phyloP scores from a whole-genome alignment of 768 basidiomycete species.

The Kwoniella heveanensis region DNA sequence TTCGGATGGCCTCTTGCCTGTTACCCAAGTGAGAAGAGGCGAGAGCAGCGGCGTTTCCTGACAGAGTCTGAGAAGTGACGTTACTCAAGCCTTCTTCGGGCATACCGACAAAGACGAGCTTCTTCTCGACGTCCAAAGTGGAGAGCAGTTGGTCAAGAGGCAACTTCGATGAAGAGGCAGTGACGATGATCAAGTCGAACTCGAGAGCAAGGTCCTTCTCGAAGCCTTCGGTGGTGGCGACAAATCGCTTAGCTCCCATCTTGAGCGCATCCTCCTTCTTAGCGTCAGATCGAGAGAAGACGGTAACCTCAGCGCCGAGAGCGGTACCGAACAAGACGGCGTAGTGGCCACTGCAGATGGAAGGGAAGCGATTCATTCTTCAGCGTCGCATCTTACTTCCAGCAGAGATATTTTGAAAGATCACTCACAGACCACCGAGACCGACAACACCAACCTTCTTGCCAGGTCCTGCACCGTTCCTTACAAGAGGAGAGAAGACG shows the following conservation, averaged over 20 bases:
- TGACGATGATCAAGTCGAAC: constrained; percentile 59
- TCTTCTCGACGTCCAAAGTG: constrained; percentile 62
- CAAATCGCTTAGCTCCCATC: constrained; percentile 59
- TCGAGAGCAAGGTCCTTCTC: constrained; percentile 53
- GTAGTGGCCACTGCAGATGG: constrained; percentile 46
- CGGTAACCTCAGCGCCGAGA: constrained; percentile 65
- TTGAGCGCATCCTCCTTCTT: constrained; percentile 66
- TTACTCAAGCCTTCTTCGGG: constrained; percentile 61
- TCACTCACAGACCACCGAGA: constrained; percentile 62
- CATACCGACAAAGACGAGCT: constrained; percentile 65
- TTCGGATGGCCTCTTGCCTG: constrained; percentile 64
- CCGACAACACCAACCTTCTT: constrained; percentile 70
- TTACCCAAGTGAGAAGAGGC: constrained; percentile 61
- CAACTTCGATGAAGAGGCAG: constrained; percentile 56
- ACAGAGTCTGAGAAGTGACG: constrained; percentile 57
- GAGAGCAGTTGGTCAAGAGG: constrained; percentile 64
- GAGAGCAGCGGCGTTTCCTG: constrained; percentile 49
- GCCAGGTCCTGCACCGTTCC: constrained; percentile 64
- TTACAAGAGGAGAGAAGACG: constrained; percentile 65
- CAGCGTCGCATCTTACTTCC: too few species aligned
- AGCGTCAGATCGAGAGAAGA: constrained; percentile 64
- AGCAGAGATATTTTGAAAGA: neutral
- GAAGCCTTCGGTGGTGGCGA: constrained; percentile 58
- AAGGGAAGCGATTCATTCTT: neutral
- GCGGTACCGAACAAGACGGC: constrained; percentile 61